Percentiles rank a stretch among this genome's conserved stretches.
phyloP scores from a whole-genome alignment of 176 grass and related monocot genomes.

The Oryza longistaminata region DNA sequence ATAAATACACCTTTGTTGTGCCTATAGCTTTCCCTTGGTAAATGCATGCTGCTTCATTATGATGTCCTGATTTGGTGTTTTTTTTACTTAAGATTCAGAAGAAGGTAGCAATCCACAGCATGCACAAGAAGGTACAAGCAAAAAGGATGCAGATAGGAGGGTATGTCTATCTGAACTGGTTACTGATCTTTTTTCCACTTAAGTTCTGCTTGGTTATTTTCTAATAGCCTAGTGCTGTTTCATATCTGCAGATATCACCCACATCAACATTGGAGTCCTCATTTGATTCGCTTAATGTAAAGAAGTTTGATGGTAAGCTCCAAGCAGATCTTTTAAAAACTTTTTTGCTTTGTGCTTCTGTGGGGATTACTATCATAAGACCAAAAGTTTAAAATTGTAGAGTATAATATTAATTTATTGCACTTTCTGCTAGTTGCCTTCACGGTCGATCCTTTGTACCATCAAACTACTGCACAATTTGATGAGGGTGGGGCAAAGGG shows the following conservation, averaged over 20 bases:
- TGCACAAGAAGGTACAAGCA: slow-evolving; percentile 52
- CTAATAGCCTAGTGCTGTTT: slow-evolving; percentile 22
- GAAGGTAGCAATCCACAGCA: slow-evolving; percentile 34
- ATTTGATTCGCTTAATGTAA: slow-evolving; percentile 91
- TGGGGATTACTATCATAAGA: slow-evolving; percentile 17
- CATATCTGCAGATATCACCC: slow-evolving; percentile 66
- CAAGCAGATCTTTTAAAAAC: background rate
- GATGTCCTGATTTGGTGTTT: slow-evolving; percentile 17
- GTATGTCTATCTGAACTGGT: slow-evolving; percentile 34
- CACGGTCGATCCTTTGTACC: slow-evolving; percentile 90
- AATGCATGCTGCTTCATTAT: slow-evolving; percentile 10
- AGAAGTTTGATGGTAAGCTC: slow-evolving; percentile 90
- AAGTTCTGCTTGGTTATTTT: slow-evolving; percentile 29
- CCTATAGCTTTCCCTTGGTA: slow-evolving; percentile 8
- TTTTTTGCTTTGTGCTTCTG: slow-evolving; percentile 21
- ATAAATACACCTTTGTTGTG: background rate
- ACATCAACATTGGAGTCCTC: slow-evolving; percentile 81
- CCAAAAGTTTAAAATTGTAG: slow-evolving; percentile 2
- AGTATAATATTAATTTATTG: slow-evolving; percentile 35
- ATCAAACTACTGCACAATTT: slow-evolving; percentile 95
- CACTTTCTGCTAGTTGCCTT: slow-evolving; percentile 73
- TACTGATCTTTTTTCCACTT: slow-evolving; percentile 32
- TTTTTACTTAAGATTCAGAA: slow-evolving; percentile 40
- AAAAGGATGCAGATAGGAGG: slow-evolving; percentile 79
- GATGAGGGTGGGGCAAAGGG: slow-evolving; percentile 98